Base-by-base conservation (phyloP, 768 basidiomycete genomes). In the Holtermannia corniformis region DNA sequence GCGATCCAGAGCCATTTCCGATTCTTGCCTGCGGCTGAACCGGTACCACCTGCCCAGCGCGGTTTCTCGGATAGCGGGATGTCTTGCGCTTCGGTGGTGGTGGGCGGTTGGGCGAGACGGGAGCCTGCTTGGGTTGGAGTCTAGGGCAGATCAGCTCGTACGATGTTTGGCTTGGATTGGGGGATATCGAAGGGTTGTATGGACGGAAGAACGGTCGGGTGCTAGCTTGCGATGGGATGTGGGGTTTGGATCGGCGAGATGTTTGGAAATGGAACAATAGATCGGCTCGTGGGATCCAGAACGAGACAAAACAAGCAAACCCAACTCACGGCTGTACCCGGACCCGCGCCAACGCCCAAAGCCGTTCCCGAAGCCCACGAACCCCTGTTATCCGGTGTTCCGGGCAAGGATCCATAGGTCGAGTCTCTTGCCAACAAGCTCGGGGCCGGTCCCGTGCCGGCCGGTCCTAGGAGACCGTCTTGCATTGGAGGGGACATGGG, bases 1-100 rank as follows among this genome's bases (percentile, higher is more conserved):
- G 59, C 56, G 11, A 59, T 54, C 57, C 62, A 67, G 2, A 71
- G 52, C 43, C 54, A 25, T 48, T 62, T 67, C 44, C 67, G 52
- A 42, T 51, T 61, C 55, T 61, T 65, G 49, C 57, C 55, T 27
- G 52, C 55, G 27, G 44, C 24, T n/a, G 45, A 22, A 5, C 32
- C 12, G 2, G 16, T 37, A 42, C 42, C 44, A 4, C 44, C 56
- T 23, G 59, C 64, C 57, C 60, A 61, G 16, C 53, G n/a, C n/a
- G 59, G 61, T 28, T 50, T 48, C 50, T 67, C 44, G 26, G 28
- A 32, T 32, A 41, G n/a, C 48, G 46, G 32, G 32, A 16, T 37
- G 10, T 37, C 10, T 68, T 53, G 65, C 63, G 44, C 28, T 55
- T 32, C 55, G 16, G 4, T 47, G n/a, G n/a, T n/a, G n/a, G n/a